A percentile compares a stretch with the other conserved stretches of the same genome.
Conservation (phyloP, 768 basidiomycete species). For the Mycena rosella region DNA sequence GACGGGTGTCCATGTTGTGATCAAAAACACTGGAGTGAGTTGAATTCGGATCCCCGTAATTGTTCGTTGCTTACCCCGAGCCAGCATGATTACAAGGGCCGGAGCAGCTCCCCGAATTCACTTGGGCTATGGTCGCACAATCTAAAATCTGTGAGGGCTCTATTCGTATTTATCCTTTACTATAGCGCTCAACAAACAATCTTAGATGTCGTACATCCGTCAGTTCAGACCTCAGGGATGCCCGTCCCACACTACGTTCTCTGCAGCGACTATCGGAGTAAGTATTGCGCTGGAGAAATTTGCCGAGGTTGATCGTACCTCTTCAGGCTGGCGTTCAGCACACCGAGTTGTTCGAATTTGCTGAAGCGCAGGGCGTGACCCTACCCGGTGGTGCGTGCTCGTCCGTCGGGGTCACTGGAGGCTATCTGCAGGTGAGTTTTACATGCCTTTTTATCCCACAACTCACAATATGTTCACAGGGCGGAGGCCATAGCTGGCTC, state of each 20-base stretch:
- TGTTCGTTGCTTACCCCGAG: background rate
- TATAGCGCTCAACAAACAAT: background rate
- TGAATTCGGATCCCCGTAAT: background rate
- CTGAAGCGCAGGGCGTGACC: constrained; percentile 40
- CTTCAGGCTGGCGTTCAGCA: constrained; percentile 35
- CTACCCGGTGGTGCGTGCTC: constrained; percentile 39
- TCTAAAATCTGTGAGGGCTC: background rate
- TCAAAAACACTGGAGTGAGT: constrained; percentile 45
- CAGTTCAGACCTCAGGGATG: background rate
- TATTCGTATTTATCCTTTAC: background rate
- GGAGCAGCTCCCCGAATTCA: constrained; percentile 37
- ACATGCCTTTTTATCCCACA: background rate
- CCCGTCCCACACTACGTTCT: background rate
- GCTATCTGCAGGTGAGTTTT: constrained; percentile 21
- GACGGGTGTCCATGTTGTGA: constrained; percentile 37
- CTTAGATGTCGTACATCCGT: background rate
- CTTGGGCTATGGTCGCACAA: constrained; percentile 34
- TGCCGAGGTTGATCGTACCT: background rate
- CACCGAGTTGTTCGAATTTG: constrained; percentile 38
- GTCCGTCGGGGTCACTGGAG: constrained; percentile 28
- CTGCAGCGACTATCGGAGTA: background rate
- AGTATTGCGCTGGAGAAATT: background rate
- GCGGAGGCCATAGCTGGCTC: constrained; percentile 2
- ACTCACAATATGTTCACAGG: background rate
- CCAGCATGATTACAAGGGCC: constrained; percentile 45